Conservation (phyloP, 345 rosid species). For the Moricandia moricandioides region DNA sequence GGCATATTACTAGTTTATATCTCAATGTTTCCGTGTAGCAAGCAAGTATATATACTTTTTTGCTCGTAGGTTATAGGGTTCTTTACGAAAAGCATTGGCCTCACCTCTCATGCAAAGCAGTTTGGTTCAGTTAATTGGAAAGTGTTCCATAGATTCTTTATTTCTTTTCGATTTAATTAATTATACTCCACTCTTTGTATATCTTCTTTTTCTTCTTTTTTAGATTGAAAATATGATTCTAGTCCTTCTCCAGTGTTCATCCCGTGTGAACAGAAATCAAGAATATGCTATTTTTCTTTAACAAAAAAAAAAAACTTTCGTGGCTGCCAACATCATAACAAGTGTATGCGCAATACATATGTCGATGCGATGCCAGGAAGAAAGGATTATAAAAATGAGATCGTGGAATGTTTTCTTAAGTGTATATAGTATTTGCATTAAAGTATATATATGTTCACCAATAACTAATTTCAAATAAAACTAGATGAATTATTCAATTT, state of each 20-base stretch:
- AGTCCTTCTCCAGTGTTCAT: constrained; percentile 15
- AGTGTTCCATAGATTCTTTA: constrained; percentile 28
- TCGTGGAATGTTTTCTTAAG: not conserved
- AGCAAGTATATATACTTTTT: constrained; percentile 32
- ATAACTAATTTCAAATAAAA: not conserved
- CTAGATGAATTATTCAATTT: not conserved
- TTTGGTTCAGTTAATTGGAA: constrained; percentile 33
- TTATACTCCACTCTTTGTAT: constrained; percentile 1
- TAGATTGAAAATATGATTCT: constrained; percentile 24
- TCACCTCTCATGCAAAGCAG: constrained; percentile 33
- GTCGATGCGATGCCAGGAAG: not conserved
- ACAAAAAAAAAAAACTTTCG: not conserved
- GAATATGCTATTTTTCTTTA: constrained; percentile 10
- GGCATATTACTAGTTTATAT: constrained; percentile 11
- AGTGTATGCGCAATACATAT: not conserved
- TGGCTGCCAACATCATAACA: constrained; percentile 23
- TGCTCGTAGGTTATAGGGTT: constrained; percentile 31
- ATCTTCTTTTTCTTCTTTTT: not conserved
- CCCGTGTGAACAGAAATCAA: constrained; percentile 14
- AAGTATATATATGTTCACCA: not conserved
- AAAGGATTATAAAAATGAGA: not conserved
- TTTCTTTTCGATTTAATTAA: constrained; percentile 5
- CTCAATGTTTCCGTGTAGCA: constrained; percentile 31
- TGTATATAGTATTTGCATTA: not conserved
- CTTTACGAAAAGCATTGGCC: constrained; percentile 33